Evolutionary conservation across 1,139 yeast genomes (phyloP).

Genomic region (Kodamaea plutei): DNA sequence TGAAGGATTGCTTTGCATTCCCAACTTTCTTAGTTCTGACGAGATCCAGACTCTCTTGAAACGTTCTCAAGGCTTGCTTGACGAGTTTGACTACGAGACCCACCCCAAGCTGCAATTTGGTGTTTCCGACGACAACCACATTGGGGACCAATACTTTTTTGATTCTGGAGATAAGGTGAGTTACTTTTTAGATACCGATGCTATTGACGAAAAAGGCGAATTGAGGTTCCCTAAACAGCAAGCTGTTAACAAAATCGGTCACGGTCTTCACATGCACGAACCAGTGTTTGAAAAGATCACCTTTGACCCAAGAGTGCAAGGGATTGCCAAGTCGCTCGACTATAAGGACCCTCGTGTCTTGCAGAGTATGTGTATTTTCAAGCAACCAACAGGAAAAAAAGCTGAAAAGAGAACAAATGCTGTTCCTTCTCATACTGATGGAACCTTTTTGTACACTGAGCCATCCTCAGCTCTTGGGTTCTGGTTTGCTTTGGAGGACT

Average conservation of each 20-base stretch:
- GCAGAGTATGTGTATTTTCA: conserved; percentile 78
- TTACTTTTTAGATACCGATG: conserved; percentile 70
- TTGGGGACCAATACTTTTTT: conserved; percentile 72
- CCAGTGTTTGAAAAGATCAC: conserved; percentile 47
- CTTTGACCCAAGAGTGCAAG: conserved; percentile 45
- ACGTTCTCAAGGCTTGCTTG: conserved; percentile 44
- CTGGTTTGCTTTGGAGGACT: conserved; percentile 81
- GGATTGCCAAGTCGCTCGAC: conserved; percentile 49
- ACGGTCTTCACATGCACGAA: conserved; percentile 62
- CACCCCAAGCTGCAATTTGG: conserved; percentile 74
- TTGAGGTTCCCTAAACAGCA: conserved; percentile 49
- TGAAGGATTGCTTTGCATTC: conserved; percentile 64
- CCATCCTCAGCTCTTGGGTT: conserved; percentile 75
- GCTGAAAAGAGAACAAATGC: conserved; percentile 54
- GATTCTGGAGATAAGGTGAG: conserved; percentile 66
- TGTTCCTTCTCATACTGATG: conserved; percentile 80
- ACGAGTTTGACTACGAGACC: conserved; percentile 45
- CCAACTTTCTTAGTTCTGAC: conserved; percentile 45
- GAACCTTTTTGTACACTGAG: conserved; percentile 64
- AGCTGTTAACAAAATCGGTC: conserved; percentile 77
- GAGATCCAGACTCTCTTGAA: conserved; percentile 37
- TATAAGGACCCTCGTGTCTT: conserved; percentile 66
- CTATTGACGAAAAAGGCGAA: conserved; percentile 51
- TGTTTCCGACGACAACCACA: conserved; percentile 60
- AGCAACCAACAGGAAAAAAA: conserved; percentile 48